Conservation (phyloP, 78 protist genomes). For the Tieghemostelium lacteum region DNA sequence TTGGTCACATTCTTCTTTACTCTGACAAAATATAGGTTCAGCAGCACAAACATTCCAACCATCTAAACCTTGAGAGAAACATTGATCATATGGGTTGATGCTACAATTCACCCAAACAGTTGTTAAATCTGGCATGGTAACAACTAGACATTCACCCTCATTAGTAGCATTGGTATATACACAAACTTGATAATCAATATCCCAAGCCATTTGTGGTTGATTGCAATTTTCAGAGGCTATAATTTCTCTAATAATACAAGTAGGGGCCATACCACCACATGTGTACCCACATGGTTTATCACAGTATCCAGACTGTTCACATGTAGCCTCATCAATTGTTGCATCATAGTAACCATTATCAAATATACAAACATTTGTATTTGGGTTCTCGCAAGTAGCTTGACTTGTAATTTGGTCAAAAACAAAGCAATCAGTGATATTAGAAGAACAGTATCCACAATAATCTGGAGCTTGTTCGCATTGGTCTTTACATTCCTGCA, state of each 20-base stretch:
- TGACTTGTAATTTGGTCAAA: not conserved
- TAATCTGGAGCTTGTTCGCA: not conserved
- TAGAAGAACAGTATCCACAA: constrained; percentile 61
- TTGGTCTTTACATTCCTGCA: not conserved
- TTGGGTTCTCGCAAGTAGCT: not conserved
- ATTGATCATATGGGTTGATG: not conserved
- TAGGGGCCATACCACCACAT: constrained; percentile 42
- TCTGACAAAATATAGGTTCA: not conserved
- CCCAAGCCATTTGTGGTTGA: not conserved
- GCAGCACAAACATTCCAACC: not conserved
- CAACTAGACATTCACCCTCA: not conserved
- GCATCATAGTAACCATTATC: not conserved
- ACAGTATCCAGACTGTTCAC: constrained; percentile 27
- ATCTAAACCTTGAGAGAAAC: not conserved
- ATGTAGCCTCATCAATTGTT: not conserved
- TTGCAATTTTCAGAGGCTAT: not conserved
- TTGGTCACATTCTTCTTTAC: constrained; percentile 20
- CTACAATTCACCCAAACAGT: constrained; percentile 16
- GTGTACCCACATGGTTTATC: constrained; percentile 14
- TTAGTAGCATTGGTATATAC: not conserved
- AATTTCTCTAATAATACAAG: constrained; percentile 1
- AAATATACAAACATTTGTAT: constrained; percentile 1
- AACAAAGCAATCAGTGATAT: constrained; percentile 8
- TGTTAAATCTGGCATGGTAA: too few species aligned
- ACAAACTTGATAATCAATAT: not conserved